Percentiles rank a stretch among this genome's conserved stretches.
phyloP scores from a whole-genome alignment of 2,329 filamentous ascomycete species.

The Lachnellula subtilissima region DNA sequence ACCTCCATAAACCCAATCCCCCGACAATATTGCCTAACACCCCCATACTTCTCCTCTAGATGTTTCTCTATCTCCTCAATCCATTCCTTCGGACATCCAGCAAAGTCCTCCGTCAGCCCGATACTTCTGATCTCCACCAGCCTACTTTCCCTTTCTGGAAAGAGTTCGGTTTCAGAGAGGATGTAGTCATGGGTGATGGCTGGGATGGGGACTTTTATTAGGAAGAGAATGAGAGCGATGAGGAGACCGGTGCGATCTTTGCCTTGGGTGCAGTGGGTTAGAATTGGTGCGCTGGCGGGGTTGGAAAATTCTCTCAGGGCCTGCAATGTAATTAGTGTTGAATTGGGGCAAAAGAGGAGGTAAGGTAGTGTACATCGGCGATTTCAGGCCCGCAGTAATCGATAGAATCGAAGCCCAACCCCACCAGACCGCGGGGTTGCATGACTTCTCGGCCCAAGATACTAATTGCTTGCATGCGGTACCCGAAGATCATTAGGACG shows the following conservation, averaged over 20 bases:
- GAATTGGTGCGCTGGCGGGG: constrained; percentile 51
- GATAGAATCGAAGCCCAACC: constrained; percentile 65
- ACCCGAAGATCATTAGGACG: constrained; percentile 58
- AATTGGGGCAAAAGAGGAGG: neutral
- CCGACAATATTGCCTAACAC: constrained; percentile 60
- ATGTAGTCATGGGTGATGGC: constrained; percentile 70
- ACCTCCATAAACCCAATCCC: constrained; percentile 52
- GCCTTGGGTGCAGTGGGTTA: constrained; percentile 84
- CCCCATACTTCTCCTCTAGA: constrained; percentile 59
- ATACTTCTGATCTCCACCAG: constrained; percentile 65
- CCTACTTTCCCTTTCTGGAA: constrained; percentile 56
- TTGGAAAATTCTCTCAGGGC: constrained; percentile 38
- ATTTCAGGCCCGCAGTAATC: constrained; percentile 63
- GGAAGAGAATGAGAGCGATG: constrained; percentile 61
- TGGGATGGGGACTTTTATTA: constrained; percentile 50
- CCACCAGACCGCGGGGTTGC: constrained; percentile 64
- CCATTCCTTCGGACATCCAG: constrained; percentile 59
- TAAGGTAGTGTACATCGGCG: constrained; percentile 35
- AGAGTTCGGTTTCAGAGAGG: constrained; percentile 58
- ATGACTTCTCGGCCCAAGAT: constrained; percentile 69
- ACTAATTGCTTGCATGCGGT: constrained; percentile 63
- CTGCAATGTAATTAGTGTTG: neutral
- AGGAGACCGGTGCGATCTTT: constrained; percentile 80
- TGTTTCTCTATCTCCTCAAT: constrained; percentile 54
- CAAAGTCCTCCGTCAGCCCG: constrained; percentile 71